Conservation (phyloP, 202 grass and related monocot genomes). For the Elaeis oleifera region DNA sequence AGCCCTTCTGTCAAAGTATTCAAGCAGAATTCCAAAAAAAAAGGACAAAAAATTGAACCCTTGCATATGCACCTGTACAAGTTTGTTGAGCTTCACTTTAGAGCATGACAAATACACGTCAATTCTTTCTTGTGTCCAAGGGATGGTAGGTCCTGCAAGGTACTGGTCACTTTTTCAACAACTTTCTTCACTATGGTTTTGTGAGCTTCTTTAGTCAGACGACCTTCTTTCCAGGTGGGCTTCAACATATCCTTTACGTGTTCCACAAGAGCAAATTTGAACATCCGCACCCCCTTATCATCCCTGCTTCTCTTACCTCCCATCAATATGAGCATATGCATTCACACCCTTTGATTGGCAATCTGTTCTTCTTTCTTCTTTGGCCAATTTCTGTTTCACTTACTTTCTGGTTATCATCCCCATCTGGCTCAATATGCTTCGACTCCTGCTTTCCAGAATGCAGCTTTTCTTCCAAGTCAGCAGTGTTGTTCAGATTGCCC, state of each 20-base stretch:
- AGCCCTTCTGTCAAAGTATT: no score
- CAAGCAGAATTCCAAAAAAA: background rate
- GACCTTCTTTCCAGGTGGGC: constrained; percentile 32
- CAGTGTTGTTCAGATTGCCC: no score
- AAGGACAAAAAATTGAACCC: background rate
- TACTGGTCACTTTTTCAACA: constrained; percentile 30
- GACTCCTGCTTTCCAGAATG: no score
- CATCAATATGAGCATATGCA: background rate
- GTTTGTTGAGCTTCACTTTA: constrained; percentile 24
- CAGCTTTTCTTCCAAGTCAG: no score
- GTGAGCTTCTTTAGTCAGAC: constrained; percentile 30
- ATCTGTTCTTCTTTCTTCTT: constrained; percentile 6
- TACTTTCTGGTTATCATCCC: no score
- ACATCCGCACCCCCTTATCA: background rate
- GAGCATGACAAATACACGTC: constrained; percentile 18
- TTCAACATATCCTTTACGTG: constrained; percentile 33
- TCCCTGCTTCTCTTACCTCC: constrained; percentile 8
- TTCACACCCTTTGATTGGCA: constrained; percentile 29
- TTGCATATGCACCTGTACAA: constrained; percentile 30
- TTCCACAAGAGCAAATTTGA: constrained; percentile 31
- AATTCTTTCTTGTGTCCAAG: constrained; percentile 19
- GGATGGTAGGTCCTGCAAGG: constrained; percentile 17
- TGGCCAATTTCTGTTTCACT: background rate
- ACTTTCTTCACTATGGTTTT: constrained; percentile 40
- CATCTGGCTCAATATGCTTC: no score